A percentile compares a stretch with the other conserved stretches of the same genome.
phyloP scores from a whole-genome alignment of 306 rosid genomes.

The Begonia loranthoides region DNA sequence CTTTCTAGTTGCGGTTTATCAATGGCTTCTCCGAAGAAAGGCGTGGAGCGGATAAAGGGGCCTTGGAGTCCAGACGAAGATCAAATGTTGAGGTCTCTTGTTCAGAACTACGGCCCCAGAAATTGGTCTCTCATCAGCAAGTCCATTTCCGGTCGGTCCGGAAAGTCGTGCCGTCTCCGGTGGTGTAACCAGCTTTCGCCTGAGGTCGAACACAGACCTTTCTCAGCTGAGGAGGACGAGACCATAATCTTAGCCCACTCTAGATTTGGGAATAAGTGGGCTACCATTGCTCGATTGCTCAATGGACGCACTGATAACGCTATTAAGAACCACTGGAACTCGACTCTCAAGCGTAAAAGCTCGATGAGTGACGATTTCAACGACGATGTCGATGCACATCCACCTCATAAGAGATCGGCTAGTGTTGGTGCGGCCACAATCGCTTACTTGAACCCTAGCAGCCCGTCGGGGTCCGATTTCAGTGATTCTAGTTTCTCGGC shows the following conservation, averaged over 20 bases:
- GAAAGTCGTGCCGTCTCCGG: slow-evolving; percentile 72
- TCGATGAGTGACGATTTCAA: slow-evolving; percentile 15
- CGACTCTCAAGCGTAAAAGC: slow-evolving; percentile 72
- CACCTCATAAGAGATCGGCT: slow-evolving; percentile 53
- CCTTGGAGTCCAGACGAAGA: slow-evolving; percentile 92
- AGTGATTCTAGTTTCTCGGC: slow-evolving; percentile 48
- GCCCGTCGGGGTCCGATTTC: slow-evolving; percentile 62
- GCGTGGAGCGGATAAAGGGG: slow-evolving; percentile 61
- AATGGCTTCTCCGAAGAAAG: slow-evolving; percentile 28
- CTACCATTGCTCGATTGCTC: slow-evolving; percentile 64
- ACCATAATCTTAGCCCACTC: slow-evolving; percentile 49
- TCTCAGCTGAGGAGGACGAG: slow-evolving; percentile 54
- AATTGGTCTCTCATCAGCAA: slow-evolving; percentile 79
- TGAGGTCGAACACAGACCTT: slow-evolving; percentile 60
- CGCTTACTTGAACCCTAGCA: slow-evolving; percentile 28
- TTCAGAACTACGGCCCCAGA: slow-evolving; percentile 46
- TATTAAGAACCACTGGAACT: slow-evolving; percentile 84
- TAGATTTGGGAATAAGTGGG: slow-evolving; percentile 70
- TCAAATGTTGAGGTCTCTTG: slow-evolving; percentile 41
- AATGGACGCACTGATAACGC: slow-evolving; percentile 89
- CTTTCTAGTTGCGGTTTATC: background rate
- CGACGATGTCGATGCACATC: slow-evolving; percentile 17
- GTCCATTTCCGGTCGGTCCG: slow-evolving; percentile 71
- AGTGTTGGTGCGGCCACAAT: slow-evolving; percentile 40
- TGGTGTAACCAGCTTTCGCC: slow-evolving; percentile 97